Conservation (phyloP, 2,329 filamentous ascomycete species). For the Neocatenulostroma microsporum region DNA sequence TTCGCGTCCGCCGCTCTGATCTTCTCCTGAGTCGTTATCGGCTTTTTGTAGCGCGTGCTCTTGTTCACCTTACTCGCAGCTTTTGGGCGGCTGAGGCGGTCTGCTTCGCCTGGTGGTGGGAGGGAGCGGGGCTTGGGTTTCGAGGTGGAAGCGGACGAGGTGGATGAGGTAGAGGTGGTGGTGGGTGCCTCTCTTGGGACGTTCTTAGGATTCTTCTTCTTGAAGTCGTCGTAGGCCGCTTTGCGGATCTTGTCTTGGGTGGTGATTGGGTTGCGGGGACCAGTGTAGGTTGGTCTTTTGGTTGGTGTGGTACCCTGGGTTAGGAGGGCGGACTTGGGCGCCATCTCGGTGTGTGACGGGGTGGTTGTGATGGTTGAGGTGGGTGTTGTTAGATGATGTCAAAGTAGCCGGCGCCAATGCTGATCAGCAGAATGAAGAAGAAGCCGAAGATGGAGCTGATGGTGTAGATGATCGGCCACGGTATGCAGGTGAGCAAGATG, state of each 20-base stretch:
- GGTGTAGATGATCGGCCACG: too few species aligned
- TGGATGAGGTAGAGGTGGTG: too few species aligned
- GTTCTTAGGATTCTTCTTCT: neutral
- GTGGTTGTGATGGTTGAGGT: neutral
- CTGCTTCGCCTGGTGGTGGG: conserved; percentile 5
- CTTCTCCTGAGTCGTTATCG: conserved; percentile 10
- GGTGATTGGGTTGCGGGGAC: conserved; percentile 1
- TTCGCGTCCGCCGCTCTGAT: conserved; percentile 1
- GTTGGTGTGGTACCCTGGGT: neutral
- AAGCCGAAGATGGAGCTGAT: too few species aligned
- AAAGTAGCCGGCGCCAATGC: too few species aligned
- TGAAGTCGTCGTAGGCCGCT: neutral
- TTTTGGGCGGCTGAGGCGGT: neutral
- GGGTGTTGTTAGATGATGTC: too few species aligned
- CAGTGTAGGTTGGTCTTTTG: neutral
- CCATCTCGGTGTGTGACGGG: neutral
- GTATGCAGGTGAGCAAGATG: too few species aligned
- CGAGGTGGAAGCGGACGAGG: too few species aligned
- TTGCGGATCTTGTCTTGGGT: conserved; percentile 8
- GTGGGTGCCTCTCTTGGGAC: conserved; percentile 2
- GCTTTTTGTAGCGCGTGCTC: neutral
- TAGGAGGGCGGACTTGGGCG: conserved; percentile 5
- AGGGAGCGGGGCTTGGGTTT: conserved; percentile 3
- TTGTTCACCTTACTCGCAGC: neutral
- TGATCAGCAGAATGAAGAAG: too few species aligned